A percentile compares a stretch with the other conserved stretches of the same genome.
Evolutionary conservation across 768 basidiomycete species (phyloP).

Genomic region (Xerocomus spinulosus): DNA sequence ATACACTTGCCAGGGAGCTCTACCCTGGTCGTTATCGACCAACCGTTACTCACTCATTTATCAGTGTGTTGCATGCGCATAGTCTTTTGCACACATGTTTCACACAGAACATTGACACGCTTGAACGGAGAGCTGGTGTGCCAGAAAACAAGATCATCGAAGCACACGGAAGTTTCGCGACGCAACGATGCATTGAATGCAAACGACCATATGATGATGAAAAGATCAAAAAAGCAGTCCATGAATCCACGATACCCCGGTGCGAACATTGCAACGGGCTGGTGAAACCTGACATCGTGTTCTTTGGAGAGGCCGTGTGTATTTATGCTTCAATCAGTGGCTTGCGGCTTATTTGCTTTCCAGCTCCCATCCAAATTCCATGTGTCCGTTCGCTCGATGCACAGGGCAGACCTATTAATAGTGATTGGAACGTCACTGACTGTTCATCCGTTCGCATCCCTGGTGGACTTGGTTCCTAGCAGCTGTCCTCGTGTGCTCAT

Average conservation of each 20-base stretch:
- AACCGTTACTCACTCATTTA: conserved; percentile 86
- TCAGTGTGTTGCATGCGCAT: conserved; percentile 72
- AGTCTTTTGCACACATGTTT: conserved; percentile 70
- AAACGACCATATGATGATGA: conserved; percentile 50
- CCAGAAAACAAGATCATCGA: conserved; percentile 75
- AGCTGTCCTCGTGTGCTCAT: conserved; percentile 80
- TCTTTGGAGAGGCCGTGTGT: conserved; percentile 79
- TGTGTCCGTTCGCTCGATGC: conserved; percentile 46
- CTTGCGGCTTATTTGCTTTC: not conserved
- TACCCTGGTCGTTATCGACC: conserved; percentile 90
- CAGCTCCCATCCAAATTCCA: conserved; percentile 77
- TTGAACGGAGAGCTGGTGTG: conserved; percentile 82
- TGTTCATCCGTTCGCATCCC: conserved; percentile 82
- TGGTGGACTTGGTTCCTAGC: conserved; percentile 52
- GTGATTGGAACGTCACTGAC: conserved; percentile 88
- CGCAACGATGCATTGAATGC: conserved; percentile 81
- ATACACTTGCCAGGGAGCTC: conserved; percentile 87
- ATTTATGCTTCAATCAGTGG: not conserved
- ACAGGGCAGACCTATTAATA: conserved; percentile 78
- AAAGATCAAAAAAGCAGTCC: conserved; percentile 63
- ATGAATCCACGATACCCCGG: conserved; percentile 51
- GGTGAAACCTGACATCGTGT: conserved; percentile 93
- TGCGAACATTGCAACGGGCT: conserved; percentile 68
- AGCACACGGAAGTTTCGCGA: conserved; percentile 94
- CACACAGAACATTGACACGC: conserved; percentile 91